Evolutionary conservation across 1,284 basidiomycete species (phyloP).

Genomic region (Cutaneotrichosporon curvatum): DNA sequence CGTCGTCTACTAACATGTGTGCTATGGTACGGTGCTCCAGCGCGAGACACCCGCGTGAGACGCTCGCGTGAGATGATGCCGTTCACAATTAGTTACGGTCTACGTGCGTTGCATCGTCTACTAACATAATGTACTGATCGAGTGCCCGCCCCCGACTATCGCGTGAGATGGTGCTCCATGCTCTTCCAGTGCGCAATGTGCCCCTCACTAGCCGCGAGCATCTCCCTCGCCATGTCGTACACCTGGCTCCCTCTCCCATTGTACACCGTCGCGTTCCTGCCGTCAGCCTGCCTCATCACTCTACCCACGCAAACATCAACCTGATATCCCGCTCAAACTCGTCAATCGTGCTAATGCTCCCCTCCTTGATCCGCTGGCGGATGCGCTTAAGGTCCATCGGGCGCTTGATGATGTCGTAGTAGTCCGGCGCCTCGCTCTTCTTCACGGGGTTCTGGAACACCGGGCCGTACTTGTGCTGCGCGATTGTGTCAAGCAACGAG

Average conservation of each 20-base stretch:
- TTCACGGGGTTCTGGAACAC: constrained; percentile 88
- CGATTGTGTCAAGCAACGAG: constrained; percentile 72
- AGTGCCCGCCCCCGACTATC: no score
- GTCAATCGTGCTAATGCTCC: constrained; percentile 64
- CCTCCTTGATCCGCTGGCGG: constrained; percentile 71
- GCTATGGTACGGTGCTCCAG: no score
- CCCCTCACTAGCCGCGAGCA: constrained; percentile 74
- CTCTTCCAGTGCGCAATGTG: constrained; percentile 64
- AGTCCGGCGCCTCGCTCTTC: constrained; percentile 61
- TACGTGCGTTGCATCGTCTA: no score
- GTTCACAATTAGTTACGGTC: no score
- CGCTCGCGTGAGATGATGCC: no score
- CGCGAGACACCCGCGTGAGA: no score
- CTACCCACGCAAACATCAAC: constrained; percentile 69
- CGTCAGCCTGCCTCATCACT: background rate
- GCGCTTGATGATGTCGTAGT: constrained; percentile 78
- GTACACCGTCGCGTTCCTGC: constrained; percentile 83
- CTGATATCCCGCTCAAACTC: constrained; percentile 85
- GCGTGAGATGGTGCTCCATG: constrained; percentile 34
- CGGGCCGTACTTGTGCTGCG: constrained; percentile 73
- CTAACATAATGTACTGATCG: no score
- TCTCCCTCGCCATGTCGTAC: constrained; percentile 83
- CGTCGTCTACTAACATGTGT: no score
- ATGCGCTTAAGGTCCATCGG: constrained; percentile 92
- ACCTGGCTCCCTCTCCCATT: constrained; percentile 77